phyloP scores from a whole-genome alignment of 306 rosid species.

The Geum urbanum region DNA sequence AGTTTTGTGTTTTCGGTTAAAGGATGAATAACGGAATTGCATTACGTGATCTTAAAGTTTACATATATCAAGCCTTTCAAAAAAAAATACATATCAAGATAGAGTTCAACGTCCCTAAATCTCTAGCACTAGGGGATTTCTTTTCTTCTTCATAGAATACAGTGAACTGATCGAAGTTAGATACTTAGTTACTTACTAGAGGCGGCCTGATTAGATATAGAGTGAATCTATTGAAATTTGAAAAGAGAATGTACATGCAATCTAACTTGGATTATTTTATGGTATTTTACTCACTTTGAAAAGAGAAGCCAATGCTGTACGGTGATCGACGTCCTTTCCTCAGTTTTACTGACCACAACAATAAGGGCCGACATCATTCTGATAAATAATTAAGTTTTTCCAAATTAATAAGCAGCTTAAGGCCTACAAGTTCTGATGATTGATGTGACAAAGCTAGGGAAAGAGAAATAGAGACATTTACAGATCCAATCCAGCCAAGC shows the following conservation, averaged over 20 bases:
- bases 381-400: background rate
- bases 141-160: no score
- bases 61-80: no score
- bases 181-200: no score
- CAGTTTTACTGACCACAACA: slow-evolving; percentile 13
- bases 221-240: no score
- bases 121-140: no score
- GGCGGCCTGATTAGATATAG: no score
- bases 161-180: no score
- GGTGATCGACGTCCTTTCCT: background rate
- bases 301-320: slow-evolving; percentile 22
- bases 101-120: no score
- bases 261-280: background rate
- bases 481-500: background rate
- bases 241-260: background rate
- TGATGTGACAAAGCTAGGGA: slow-evolving; percentile 1
- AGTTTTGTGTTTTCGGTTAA: no score
- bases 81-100: no score
- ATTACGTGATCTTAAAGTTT: no score
- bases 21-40: no score
- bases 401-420: background rate
- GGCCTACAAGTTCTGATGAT: slow-evolving; percentile 11
- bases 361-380: slow-evolving; percentile 9
- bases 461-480: background rate
- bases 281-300: slow-evolving; percentile 16